phyloP scores from a whole-genome alignment of 176 grass and related monocot genomes.

The Leersia perrieri region DNA sequence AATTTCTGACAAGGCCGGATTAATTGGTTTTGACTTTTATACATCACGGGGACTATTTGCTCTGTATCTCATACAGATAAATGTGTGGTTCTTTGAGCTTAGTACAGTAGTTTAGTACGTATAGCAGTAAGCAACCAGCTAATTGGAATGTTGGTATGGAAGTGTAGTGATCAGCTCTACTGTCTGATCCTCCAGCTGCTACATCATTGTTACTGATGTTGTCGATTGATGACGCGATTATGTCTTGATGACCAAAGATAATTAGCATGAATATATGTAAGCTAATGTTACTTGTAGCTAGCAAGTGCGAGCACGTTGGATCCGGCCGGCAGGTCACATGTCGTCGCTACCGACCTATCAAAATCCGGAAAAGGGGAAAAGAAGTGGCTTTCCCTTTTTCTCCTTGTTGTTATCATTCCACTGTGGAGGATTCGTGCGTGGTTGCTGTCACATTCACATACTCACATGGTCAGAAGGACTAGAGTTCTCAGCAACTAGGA shows the following conservation, averaged over 20 bases:
- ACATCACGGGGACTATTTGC: background rate
- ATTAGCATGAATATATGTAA: background rate
- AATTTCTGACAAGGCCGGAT: background rate
- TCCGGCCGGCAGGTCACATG: conserved; percentile 17
- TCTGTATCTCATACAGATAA: background rate
- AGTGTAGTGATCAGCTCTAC: background rate
- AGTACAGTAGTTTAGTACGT: background rate
- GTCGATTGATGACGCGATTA: background rate
- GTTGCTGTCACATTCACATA: background rate
- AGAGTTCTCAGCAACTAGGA: background rate
- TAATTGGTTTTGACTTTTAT: background rate
- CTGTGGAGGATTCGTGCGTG: conserved; percentile 16
- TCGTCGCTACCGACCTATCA: conserved; percentile 24
- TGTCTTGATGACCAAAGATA: background rate
- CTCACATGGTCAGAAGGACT: background rate
- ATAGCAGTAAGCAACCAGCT: background rate
- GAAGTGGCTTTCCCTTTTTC: conserved; percentile 22
- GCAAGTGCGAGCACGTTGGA: background rate
- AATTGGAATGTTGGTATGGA: background rate
- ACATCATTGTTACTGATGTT: background rate
- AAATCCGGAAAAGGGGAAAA: conserved; percentile 8
- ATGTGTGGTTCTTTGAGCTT: background rate
- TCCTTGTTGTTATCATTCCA: background rate
- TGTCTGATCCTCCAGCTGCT: background rate
- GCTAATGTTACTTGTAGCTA: background rate